These are phyloP conservation scores for Heterobasidion irregulare DNA, from an alignment of 1,284 basidiomycete species.

Conservation along the genomic window DNA sequence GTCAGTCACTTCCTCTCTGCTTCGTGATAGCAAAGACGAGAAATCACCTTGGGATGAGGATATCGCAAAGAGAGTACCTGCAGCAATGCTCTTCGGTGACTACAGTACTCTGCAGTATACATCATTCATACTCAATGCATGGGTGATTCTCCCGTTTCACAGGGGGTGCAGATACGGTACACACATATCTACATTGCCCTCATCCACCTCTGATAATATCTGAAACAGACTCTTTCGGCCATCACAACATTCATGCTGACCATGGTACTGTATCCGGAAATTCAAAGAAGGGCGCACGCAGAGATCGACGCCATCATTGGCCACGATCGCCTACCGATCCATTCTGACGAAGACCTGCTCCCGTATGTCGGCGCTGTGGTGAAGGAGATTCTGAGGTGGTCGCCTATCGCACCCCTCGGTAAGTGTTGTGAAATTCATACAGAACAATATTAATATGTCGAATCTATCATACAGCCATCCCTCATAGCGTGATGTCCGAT, in stretches of 20 bases:
- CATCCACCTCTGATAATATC: neutral
- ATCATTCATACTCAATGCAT: neutral
- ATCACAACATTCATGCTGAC: constrained; percentile 11
- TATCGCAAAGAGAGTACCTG: neutral
- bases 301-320: constrained; percentile 12
- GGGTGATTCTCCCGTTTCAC: neutral
- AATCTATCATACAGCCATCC: constrained; percentile 5
- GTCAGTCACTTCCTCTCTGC: neutral
- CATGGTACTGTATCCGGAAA: constrained; percentile 12
- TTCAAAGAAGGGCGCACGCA: constrained; percentile 8
- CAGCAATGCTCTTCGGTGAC: neutral
- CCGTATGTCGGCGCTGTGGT: constrained; percentile 12
- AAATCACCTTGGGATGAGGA: neutral
- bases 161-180: constrained; percentile 10
- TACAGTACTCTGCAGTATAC: neutral
- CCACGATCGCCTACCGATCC: constrained; percentile 9
- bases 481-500: constrained; percentile 7
- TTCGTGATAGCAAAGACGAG: neutral
- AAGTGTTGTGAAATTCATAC: neutral
- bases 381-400: constrained; percentile 12
- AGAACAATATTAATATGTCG: neutral
- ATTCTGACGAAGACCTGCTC: constrained; percentile 7
- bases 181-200: neutral
- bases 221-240: constrained; percentile 6
- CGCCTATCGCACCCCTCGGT: constrained; percentile 2